A percentile compares a stretch with the other conserved stretches of the same genome.
Conservation (phyloP, 352 stramenopile species). For the Globisporangium ultimum region DNA sequence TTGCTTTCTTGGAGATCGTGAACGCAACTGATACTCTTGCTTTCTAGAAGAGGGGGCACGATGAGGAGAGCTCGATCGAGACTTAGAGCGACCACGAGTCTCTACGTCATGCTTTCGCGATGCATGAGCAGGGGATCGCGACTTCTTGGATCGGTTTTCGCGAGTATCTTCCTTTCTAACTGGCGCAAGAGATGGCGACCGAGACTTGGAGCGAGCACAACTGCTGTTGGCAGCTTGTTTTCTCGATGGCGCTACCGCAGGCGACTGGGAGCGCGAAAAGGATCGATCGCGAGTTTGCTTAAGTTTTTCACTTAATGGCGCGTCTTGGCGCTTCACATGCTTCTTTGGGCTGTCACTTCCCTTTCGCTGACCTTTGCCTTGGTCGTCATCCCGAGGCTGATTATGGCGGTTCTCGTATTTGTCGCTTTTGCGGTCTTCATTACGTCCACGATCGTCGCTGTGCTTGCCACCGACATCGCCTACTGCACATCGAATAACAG, state of each 20-base stretch:
- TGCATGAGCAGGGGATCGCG: conserved; percentile 24
- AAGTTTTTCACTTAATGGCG: conserved; percentile 7
- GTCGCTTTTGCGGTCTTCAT: conserved; percentile 4
- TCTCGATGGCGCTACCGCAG: conserved; percentile 14
- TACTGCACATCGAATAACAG: conserved; percentile 11
- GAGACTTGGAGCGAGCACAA: conserved; percentile 4
- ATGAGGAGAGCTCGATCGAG: conserved; percentile 8
- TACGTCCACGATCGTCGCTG: conserved; percentile 15
- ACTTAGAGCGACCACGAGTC: not conserved
- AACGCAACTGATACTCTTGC: not conserved
- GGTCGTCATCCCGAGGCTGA: not conserved
- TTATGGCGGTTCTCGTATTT: not conserved
- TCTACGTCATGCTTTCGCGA: conserved; percentile 14
- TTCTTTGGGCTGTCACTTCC: conserved; percentile 24
- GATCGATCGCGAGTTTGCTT: conserved; percentile 15
- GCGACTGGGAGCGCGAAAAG: conserved; percentile 32
- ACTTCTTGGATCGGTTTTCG: conserved; percentile 16
- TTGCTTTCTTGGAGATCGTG: conserved; percentile 1
- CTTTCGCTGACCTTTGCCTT: conserved; percentile 11
- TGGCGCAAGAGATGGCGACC: not conserved
- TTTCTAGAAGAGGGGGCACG: not conserved
- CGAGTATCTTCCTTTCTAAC: conserved; percentile 15
- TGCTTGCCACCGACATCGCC: conserved; percentile 18
- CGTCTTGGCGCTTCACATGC: conserved; percentile 20
- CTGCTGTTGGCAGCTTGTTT: conserved; percentile 8